Evolutionary conservation across 75 land plant species (phyloP).

Genomic region (Sequoia sempervirens): DNA sequence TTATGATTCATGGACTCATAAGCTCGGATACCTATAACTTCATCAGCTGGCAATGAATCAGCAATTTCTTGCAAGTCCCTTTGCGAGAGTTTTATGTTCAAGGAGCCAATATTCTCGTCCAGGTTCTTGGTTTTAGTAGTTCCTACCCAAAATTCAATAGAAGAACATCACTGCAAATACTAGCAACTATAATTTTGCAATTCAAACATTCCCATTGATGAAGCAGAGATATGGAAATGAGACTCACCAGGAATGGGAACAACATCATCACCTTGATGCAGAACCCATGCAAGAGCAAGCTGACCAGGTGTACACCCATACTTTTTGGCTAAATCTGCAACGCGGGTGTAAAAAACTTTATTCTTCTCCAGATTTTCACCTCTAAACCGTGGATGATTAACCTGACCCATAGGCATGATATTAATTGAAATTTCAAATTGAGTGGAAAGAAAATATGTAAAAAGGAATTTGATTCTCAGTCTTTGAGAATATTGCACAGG

Average conservation of each 20-base stretch:
- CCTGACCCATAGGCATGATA: background rate
- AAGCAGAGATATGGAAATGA: background rate
- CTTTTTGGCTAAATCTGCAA: slow-evolving; percentile 30
- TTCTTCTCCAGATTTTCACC: slow-evolving; percentile 41
- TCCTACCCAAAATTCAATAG: slow-evolving; percentile 21
- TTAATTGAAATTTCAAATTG: background rate
- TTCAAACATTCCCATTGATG: background rate
- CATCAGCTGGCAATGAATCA: slow-evolving; percentile 27
- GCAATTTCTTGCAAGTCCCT: slow-evolving; percentile 37
- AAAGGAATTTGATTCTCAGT: background rate
- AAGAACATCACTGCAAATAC: background rate
- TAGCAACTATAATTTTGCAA: background rate
- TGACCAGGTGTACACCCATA: slow-evolving; percentile 39
- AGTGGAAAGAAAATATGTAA: background rate
- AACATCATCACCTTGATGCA: slow-evolving; percentile 54
- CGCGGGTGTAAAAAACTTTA: slow-evolving; percentile 29
- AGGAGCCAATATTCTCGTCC: slow-evolving; percentile 37
- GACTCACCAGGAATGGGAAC: slow-evolving; percentile 58
- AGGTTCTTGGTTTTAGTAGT: slow-evolving; percentile 49
- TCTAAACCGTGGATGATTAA: slow-evolving; percentile 31
- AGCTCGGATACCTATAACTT: slow-evolving; percentile 34
- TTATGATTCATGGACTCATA: slow-evolving; percentile 1
- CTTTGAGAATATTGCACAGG: background rate
- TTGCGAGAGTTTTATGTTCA: slow-evolving; percentile 35
- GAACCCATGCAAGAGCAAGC: slow-evolving; percentile 55